Evolutionary conservation across 2,329 filamentous ascomycete genomes (phyloP).

Genomic region (Ampelomyces quisqualis): DNA sequence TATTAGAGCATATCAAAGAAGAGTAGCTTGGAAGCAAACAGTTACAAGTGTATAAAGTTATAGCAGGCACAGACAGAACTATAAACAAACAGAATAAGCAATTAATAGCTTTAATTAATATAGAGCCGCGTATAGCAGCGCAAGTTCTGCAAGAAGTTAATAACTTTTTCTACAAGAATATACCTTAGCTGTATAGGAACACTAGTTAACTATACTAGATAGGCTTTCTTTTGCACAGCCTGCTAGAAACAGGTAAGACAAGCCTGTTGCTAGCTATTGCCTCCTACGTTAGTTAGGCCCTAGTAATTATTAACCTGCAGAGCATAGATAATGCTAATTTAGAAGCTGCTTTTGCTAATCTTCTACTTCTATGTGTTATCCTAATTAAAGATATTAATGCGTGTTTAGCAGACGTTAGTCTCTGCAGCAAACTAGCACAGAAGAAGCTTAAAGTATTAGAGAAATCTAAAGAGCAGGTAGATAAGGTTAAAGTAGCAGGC

Average conservation of each 20-base stretch:
- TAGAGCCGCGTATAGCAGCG: neutral
- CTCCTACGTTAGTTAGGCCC: neutral
- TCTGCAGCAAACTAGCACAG: no score
- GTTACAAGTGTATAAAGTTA: no score
- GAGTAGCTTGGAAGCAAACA: no score
- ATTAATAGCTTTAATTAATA: no score
- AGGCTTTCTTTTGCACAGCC: conserved; percentile 39
- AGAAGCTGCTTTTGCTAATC: neutral
- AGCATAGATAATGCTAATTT: neutral
- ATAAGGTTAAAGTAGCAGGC: no score
- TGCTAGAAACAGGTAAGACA: conserved; percentile 48
- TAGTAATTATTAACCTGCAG: neutral
- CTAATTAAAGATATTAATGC: neutral
- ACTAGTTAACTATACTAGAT: conserved; percentile 9
- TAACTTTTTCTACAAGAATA: neutral
- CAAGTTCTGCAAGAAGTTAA: neutral
- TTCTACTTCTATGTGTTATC: neutral
- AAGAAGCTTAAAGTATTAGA: no score
- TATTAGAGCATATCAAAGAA: no score
- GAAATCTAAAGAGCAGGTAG: no score
- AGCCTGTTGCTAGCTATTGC: conserved; percentile 18
- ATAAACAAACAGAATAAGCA: no score
- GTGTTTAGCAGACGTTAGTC: neutral
- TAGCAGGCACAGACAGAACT: no score
- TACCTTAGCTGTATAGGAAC: neutral